Conservation (phyloP, 2,329 filamentous ascomycete genomes). For the Colletotrichum sp. region DNA sequence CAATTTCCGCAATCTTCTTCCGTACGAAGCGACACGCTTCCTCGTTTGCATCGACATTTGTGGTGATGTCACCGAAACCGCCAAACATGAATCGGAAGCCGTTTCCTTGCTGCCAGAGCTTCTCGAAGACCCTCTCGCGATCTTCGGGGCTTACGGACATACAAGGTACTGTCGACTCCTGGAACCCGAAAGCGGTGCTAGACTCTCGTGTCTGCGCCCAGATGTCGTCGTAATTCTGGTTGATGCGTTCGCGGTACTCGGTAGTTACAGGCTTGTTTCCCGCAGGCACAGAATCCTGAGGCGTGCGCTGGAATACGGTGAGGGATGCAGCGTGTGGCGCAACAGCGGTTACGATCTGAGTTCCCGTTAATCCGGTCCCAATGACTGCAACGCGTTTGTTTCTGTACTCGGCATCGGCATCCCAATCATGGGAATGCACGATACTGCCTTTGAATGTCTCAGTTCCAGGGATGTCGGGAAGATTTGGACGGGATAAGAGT, state of each 20-base stretch:
- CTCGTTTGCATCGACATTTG: conserved; percentile 27
- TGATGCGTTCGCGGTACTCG: not conserved
- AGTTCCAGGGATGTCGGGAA: not conserved
- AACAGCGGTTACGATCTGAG: not conserved
- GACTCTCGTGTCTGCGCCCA: conserved; percentile 18
- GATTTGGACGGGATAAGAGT: not conserved
- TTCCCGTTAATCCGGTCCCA: not conserved
- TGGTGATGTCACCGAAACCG: conserved; percentile 16
- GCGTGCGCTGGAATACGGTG: not conserved
- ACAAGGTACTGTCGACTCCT: conserved; percentile 11
- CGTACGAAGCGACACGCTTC: conserved; percentile 27
- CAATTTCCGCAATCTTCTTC: conserved; percentile 27
- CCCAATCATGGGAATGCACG: not conserved
- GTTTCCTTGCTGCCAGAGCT: not conserved
- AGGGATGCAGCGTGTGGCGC: not conserved
- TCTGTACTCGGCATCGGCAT: not conserved
- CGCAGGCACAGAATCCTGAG: not conserved
- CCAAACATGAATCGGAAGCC: not conserved
- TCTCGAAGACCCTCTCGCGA: not conserved
- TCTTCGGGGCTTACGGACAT: not conserved
- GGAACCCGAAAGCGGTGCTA: conserved; percentile 32
- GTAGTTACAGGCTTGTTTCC: not conserved
- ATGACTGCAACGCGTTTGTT: not conserved
- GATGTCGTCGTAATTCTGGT: conserved; percentile 29
- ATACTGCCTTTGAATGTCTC: not conserved